Evolutionary conservation across 2,329 filamentous ascomycete species (phyloP), one percentile per base, ranked within the genome.

Genomic region (Decorospora gaudefroyi): DNA sequence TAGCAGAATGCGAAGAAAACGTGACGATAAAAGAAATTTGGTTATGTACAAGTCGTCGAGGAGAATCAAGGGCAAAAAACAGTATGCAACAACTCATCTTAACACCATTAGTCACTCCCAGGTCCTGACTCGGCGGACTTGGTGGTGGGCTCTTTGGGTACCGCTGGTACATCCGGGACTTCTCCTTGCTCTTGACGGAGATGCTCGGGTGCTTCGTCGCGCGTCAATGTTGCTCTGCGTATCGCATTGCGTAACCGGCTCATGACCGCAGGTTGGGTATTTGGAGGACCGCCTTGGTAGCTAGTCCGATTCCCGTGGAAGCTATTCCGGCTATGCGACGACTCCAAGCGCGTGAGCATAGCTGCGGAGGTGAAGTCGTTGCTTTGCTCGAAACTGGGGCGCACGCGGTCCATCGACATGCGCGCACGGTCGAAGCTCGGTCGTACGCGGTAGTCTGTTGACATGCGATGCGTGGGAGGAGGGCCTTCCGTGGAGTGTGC

Each of bases 331-430:
- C 64, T 68, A 18, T 70, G 65, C 10, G 67, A 46, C 79, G 87
- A 91, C 74, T 96, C 93, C 55, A 96, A 83, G 51, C 90, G 81
- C 33, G 85, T 86, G 55, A 99, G 74, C 66, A 92, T 84, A 25
- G 90, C 90, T 10, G 91, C 91, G 18, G 88, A 91, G 0, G 92
- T 96, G 64, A 96, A 96, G 62, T 97, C 93, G 61, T 84, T 87
- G 69, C 86, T 93, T 25, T 83, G 84, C 72, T 96, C 92, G 67
- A 90, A 96, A 69, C 88, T 92, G 8, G 87, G 81, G 57, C 90
- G 80, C 12, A 89, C 82, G 17, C 86, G 84, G 64, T 97, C 93
- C 82, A 95, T 92, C 0, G 90, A 95, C 51, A 84, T 83, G 35
- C 91, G 81, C 61, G 95, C 83, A 42, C 91, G 83, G 64, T 97